phyloP scores from a whole-genome alignment of 768 basidiomycete genomes.

The Xerocomus spinulosus region DNA sequence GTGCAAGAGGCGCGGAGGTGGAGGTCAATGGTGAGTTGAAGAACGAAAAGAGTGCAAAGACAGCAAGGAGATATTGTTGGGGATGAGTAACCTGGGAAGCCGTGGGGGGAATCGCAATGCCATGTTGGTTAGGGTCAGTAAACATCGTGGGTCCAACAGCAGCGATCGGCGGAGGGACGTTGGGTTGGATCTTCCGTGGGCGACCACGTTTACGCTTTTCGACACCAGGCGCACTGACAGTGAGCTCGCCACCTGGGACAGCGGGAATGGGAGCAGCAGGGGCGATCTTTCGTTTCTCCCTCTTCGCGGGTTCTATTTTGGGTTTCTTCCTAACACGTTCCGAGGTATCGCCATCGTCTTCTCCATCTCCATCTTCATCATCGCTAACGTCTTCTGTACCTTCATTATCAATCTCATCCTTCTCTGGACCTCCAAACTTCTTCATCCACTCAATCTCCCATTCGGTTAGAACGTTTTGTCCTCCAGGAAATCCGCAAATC shows the following conservation, averaged over 20 bases:
- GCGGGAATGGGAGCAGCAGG: constrained; percentile 20
- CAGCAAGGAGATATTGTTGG: constrained; percentile 72
- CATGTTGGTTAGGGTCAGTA: constrained; percentile 13
- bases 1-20: constrained; percentile 27
- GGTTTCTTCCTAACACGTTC: constrained; percentile 59
- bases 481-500: constrained; percentile 67
- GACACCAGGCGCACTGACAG: constrained; percentile 35
- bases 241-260: constrained; percentile 16
- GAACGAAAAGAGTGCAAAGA: constrained; percentile 81
- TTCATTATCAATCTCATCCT: constrained; percentile 56
- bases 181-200: constrained; percentile 65
- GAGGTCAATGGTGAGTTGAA: constrained; percentile 71
- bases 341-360: constrained; percentile 36
- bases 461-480: constrained; percentile 61
- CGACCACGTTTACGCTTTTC: constrained; percentile 85
- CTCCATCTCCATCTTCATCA: constrained; percentile 40
- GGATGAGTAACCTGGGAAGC: constrained; percentile 20
- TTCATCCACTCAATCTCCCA: constrained; percentile 76
- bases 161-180: constrained; percentile 34
- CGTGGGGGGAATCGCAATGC: constrained; percentile 10
- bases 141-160: constrained; percentile 21
- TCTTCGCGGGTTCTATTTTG: constrained; percentile 45
- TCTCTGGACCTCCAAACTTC: constrained; percentile 74
- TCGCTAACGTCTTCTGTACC: constrained; percentile 39
- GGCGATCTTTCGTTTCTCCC: constrained; percentile 38